These are phyloP conservation scores for Geotrichum siamense DNA, from an alignment of 1,139 yeast species.

Conservation along the genomic window DNA sequence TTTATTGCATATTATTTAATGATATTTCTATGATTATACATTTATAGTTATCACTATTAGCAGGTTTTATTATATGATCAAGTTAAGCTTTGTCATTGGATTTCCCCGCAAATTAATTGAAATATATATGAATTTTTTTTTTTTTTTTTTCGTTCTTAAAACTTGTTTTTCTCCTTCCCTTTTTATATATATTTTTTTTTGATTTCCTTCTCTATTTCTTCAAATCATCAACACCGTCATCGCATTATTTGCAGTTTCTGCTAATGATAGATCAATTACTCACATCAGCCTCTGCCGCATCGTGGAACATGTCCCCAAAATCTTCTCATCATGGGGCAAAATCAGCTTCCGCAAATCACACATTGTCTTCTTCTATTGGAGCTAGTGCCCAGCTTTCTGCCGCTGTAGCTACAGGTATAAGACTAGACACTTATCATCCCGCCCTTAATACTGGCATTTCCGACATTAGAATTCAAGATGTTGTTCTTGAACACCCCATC, in stretches of 20 bases:
- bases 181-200: too few species aligned
- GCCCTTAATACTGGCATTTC: constrained; percentile 30
- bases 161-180: too few species aligned
- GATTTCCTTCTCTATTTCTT: too few species aligned
- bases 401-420: constrained; percentile 13
- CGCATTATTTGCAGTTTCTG: not conserved
- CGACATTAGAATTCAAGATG: constrained; percentile 32
- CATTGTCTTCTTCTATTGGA: constrained; percentile 1
- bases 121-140: too few species aligned
- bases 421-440: constrained; percentile 29
- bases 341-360: not conserved
- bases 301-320: constrained; percentile 7
- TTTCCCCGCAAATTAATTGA: too few species aligned
- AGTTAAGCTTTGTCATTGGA: too few species aligned
- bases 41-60: too few species aligned
- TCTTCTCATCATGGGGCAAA: constrained; percentile 9
- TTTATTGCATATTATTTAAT: too few species aligned
- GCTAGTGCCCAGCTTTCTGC: constrained; percentile 8
- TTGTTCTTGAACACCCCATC: constrained; percentile 29
- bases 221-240: too few species aligned
- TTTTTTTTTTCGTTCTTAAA: too few species aligned
- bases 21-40: too few species aligned
- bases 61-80: too few species aligned
- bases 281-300: constrained; percentile 11
- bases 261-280: not conserved